A percentile compares a stretch with the other conserved stretches of the same genome.
These are phyloP conservation scores for Teratosphaeria gauchensis DNA, from an alignment of 2,329 filamentous ascomycete species.

Conservation along the genomic window DNA sequence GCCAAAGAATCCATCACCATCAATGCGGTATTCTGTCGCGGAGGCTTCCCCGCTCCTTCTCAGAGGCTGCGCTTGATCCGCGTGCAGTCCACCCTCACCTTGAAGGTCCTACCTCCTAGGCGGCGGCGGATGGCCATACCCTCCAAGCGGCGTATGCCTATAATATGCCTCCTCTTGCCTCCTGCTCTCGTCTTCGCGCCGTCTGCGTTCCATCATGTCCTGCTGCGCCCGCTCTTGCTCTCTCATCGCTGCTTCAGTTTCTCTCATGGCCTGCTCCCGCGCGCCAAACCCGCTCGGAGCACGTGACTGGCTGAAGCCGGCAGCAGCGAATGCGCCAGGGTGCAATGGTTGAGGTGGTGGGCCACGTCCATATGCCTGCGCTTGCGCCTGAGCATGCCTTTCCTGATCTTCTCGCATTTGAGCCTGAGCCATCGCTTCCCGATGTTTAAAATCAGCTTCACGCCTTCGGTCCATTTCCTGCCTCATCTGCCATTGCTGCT, in stretches of 20 bases:
- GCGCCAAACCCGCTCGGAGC: slow-evolving; percentile 4
- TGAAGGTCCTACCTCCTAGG: not conserved
- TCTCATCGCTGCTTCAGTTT: slow-evolving; percentile 13
- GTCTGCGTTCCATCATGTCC: not conserved
- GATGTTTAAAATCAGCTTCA: not conserved
- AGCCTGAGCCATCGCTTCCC: not conserved
- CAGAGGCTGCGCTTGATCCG: not conserved
- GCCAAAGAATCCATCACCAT: not conserved
- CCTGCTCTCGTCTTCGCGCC: not conserved
- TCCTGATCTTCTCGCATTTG: not conserved
- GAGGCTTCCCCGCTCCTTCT: not conserved
- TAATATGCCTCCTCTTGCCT: not conserved
- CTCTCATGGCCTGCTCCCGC: slow-evolving; percentile 15
- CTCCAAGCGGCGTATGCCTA: not conserved
- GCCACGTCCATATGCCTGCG: slow-evolving; percentile 4
- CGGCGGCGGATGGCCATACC: slow-evolving; percentile 5
- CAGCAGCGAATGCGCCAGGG: not conserved
- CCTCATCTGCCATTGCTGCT: not conserved
- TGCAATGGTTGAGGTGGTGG: slow-evolving; percentile 5
- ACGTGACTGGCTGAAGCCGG: slow-evolving; percentile 1
- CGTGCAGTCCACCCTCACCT: not conserved
- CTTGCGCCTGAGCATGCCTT: slow-evolving; percentile 3
- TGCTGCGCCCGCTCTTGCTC: slow-evolving; percentile 6
- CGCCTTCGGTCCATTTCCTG: not conserved
- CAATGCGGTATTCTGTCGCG: not conserved